Evolutionary conservation across 2,329 filamentous ascomycete genomes (phyloP), one percentile per base, ranked within the genome.

Genomic region (Sporothrix mexicana): DNA sequence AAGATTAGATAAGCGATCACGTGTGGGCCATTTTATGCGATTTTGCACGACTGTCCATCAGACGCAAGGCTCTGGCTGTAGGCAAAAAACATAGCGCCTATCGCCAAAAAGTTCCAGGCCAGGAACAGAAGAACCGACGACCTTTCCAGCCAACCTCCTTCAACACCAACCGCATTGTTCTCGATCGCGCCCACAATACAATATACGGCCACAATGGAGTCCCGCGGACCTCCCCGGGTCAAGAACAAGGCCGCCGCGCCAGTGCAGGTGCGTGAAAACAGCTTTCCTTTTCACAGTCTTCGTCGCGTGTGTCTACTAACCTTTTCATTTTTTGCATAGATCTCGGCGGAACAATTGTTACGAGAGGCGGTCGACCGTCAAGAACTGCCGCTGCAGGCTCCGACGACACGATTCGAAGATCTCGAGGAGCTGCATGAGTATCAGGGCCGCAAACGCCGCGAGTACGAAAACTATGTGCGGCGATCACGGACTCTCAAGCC

Each of bases 181-280:
- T 30, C 7, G 7, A 64, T 57, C 53, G 41, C 53, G 43, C n/a
- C n/a, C n/a, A 13, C 30, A 55, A 41, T 8, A 47, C 10, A 30
- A 64, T n/a, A 53, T 17, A 68, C 51, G 12, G 41, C 15, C 36
- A 75, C 20, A 49, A 98, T 98, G 95, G 95, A 98, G 86, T 90
- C 93, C 77, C 92, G 95, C 76, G 96, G 95, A 78, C 95, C 96
- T 73, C 95, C 96, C 13, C 88, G 94, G 88, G 96, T 99, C 86
- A 98, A 98, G 84, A 98, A 99, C 87, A 99, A 99, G 92, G 94
- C 93, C 76, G 88, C 96, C 1, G 95, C 95, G 84, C 93, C 92
- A 55, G 86, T 76, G 36, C 75, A 76, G 73, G 75, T 75, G 47
- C n/a, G 72, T 92, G 0, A 53, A 30, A 51, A 61, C 8, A 20